Percentiles rank a stretch among this genome's conserved stretches.
phyloP scores from a whole-genome alignment of 2,329 filamentous ascomycete genomes.

The Fusarium algeriense region DNA sequence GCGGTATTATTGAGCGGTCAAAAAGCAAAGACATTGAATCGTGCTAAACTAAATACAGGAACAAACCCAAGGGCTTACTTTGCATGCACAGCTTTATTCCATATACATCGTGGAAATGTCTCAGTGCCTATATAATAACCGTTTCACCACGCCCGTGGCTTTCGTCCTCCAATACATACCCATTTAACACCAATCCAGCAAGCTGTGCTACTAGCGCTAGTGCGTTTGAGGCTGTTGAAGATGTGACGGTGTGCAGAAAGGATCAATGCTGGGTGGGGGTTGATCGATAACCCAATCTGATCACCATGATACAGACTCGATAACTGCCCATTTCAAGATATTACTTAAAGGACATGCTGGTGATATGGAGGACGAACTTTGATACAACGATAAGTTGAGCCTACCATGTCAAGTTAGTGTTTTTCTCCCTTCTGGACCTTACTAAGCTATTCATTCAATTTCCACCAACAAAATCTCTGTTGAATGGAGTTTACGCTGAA shows the following conservation, averaged over 20 bases:
- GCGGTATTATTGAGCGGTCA: slow-evolving; percentile 5
- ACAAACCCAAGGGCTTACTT: neutral
- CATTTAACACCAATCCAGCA: slow-evolving; percentile 6
- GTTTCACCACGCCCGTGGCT: slow-evolving; percentile 35
- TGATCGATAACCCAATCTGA: slow-evolving; percentile 6
- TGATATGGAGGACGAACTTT: neutral
- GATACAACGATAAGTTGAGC: neutral
- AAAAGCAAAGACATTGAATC: slow-evolving; percentile 14
- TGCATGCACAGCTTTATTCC: slow-evolving; percentile 5
- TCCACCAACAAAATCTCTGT: neutral
- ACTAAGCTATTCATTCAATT: neutral
- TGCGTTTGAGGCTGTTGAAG: slow-evolving; percentile 37
- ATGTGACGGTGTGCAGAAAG: slow-evolving; percentile 19
- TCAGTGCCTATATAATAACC: slow-evolving; percentile 15
- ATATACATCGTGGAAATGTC: slow-evolving; percentile 5
- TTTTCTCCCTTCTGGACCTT: neutral
- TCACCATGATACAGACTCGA: neutral
- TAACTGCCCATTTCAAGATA: slow-evolving; percentile 9
- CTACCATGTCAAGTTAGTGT: too few species aligned
- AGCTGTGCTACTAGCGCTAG: slow-evolving; percentile 27
- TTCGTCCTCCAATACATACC: slow-evolving; percentile 15
- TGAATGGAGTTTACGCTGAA: neutral
- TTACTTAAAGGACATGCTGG: neutral
- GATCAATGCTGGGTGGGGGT: slow-evolving; percentile 26
- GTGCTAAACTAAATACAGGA: neutral